Percentiles rank a stretch among this genome's conserved stretches.
Conservation (phyloP, 371 early-diverging fungal species). For the Mucor velutinosus region DNA sequence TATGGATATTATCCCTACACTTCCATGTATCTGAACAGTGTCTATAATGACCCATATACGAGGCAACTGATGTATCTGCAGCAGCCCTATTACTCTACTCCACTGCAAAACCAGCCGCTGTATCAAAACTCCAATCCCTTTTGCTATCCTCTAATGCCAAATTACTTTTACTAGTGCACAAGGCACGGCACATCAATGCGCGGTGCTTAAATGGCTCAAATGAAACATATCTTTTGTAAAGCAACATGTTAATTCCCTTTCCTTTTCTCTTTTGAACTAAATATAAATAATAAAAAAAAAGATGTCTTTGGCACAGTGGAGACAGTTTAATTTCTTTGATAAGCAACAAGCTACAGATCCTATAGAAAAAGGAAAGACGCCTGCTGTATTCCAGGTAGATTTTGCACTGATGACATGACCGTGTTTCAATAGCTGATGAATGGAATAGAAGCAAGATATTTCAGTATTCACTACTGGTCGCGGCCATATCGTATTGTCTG, state of each 20-base stretch:
- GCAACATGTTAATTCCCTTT: not conserved
- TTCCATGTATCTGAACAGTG: not conserved
- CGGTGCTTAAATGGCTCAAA: not conserved
- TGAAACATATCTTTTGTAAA: not conserved
- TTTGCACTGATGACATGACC: not conserved
- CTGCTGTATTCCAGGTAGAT: constrained; percentile 66
- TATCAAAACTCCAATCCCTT: not conserved
- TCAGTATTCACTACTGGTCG: constrained; percentile 59
- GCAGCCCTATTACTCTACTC: not conserved
- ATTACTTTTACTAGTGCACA: not conserved
- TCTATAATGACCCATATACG: not conserved
- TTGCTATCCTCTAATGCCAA: not conserved
- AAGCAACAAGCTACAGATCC: constrained; percentile 67
- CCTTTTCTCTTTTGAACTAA: not conserved
- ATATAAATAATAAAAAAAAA: constrained; percentile 1
- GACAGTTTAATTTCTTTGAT: constrained; percentile 87
- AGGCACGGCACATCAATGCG: not conserved
- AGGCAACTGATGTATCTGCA: not conserved
- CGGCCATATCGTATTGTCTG: constrained; percentile 58
- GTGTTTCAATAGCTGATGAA: constrained; percentile 16
- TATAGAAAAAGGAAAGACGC: constrained; percentile 58
- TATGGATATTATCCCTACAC: not conserved
- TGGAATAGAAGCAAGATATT: constrained; percentile 49
- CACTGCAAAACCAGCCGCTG: not conserved
- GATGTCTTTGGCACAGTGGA: constrained; percentile 60